Base-by-base conservation (phyloP, 2,329 filamentous ascomycete genomes). In the Laburnicola sp. region DNA sequence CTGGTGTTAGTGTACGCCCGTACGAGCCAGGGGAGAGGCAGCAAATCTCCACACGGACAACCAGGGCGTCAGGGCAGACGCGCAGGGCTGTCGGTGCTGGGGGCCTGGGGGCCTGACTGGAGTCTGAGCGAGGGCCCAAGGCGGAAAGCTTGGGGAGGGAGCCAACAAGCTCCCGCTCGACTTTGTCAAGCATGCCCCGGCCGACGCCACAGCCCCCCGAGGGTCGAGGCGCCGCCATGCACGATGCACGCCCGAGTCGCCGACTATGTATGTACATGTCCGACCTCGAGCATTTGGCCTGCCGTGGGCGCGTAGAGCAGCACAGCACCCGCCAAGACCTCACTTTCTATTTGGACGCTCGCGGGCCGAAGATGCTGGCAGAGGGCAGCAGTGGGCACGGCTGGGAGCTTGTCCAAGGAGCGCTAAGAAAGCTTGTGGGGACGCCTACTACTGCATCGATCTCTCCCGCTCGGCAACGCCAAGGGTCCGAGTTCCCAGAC, bases 31-130 rank as follows among this genome's bases (percentile, higher is more conserved):
- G n/a, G n/a, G n/a, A 58, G 55, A n/a, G 49, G 50, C 41, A 54
- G 55, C 63, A 53, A 65, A 72, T 72, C 65, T 72, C 69, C 69
- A 71, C 69, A 69, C 57, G 56, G 60, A 62, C 57, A 51, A 49
- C 44, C 25, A 23, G 16, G 42, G 11, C 41, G 51, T 51, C 48
- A 43, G 60, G 64, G 62, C 57, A 48, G 57, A 62, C 46, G 53
- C 59, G 45, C 54, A 53, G 39, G 48, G 59, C 60, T 59, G 59
- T 55, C 57, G 47, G 62, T 63, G 58, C n/a, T 45, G 59, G 65
- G 62, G 53, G 54, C n/a, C 46, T 59, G 65, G 62, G 53, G 54
- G 66, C 65, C 66, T 70, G 51, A 66, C 26, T n/a, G n/a, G n/a
- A 35, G 30, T 40, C 28, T 39, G 47, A 60, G 58, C 56, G 45